phyloP scores from a whole-genome alignment of 2,329 filamentous ascomycete genomes.

The Aureobasidium sp. region DNA sequence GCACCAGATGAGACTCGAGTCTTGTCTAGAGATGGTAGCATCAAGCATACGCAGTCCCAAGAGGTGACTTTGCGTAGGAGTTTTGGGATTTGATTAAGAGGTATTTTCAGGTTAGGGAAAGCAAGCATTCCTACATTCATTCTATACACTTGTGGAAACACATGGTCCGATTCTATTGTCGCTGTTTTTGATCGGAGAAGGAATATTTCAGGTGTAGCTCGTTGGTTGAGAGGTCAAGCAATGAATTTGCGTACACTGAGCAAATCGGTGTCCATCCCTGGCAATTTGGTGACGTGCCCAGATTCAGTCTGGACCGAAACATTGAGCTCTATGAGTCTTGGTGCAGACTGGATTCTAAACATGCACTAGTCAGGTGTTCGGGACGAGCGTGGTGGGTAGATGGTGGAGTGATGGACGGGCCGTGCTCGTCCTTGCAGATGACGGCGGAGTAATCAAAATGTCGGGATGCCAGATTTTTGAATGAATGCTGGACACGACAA shows the following conservation, averaged over 20 bases:
- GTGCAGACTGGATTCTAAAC: not conserved
- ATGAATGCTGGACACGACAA: too few species aligned
- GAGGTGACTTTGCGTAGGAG: not conserved
- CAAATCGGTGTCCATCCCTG: not conserved
- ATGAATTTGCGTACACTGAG: not conserved
- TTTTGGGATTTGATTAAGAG: not conserved
- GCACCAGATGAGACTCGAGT: slow-evolving; percentile 14
- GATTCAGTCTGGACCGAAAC: not conserved
- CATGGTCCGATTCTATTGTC: not conserved
- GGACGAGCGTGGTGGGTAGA: not conserved
- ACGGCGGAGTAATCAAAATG: not conserved
- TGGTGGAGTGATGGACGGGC: slow-evolving; percentile 5
- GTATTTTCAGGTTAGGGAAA: not conserved
- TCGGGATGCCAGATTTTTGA: too few species aligned
- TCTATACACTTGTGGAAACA: too few species aligned
- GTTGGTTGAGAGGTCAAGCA: not conserved
- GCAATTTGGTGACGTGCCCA: too few species aligned
- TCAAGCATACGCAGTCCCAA: not conserved
- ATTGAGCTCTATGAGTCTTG: not conserved
- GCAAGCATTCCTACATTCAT: too few species aligned
- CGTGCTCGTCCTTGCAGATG: not conserved
- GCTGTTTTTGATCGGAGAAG: not conserved
- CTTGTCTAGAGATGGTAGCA: not conserved
- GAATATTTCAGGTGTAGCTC: not conserved
- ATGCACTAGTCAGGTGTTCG: not conserved